Base-by-base conservation (phyloP, 2,329 filamentous ascomycete species). In the Sclerotinia spermophila region DNA sequence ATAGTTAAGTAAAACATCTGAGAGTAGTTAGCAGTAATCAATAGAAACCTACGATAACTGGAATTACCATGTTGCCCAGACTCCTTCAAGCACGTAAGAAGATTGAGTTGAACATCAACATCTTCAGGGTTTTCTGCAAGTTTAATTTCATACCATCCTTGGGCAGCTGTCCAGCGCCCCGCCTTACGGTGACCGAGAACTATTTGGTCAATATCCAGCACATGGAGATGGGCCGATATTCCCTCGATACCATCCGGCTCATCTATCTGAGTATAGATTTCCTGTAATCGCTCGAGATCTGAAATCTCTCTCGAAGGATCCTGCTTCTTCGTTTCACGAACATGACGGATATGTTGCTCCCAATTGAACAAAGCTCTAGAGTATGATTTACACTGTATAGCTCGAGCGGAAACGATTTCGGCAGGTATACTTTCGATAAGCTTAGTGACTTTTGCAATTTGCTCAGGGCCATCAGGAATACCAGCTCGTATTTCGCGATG, bases 241-340 rank as follows among this genome's bases (percentile, higher is more conserved):
- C 96, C 96, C 79, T 98, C 94, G 45, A 99, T 90, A 1, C 95
- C 94, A 80, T 99, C 96, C 0, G 96, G 96, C 76, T 99, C 96
- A 77, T 99, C 96, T 72, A 99, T 98, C 76, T 97, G 92, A 1
- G 93, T 93, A 80, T 99, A 99, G 27, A 99, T 97, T 68, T 95
- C 90, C 78, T 98, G 95, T 35, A 99, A 83, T 72, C 90, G 88
- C 75, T 93, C 88, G 72, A 96, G 87, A 5, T 96, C 84, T 35
- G 88, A 85, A 68, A 91, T 85, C n/a, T 86, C 86, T 2, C 84
- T 83, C 1, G 82, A 61, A 45, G 40, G 38, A 58, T 71, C 61
- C 24, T 69, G 72, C 48, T 72, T 69, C 24, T 67, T 71, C 15
- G 72, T 71, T 21, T 71, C 56, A 51, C 77, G 72, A 30, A 76